Evolutionary conservation across 345 rosid species (phyloP).

Genomic region (Sisymbrium irio): DNA sequence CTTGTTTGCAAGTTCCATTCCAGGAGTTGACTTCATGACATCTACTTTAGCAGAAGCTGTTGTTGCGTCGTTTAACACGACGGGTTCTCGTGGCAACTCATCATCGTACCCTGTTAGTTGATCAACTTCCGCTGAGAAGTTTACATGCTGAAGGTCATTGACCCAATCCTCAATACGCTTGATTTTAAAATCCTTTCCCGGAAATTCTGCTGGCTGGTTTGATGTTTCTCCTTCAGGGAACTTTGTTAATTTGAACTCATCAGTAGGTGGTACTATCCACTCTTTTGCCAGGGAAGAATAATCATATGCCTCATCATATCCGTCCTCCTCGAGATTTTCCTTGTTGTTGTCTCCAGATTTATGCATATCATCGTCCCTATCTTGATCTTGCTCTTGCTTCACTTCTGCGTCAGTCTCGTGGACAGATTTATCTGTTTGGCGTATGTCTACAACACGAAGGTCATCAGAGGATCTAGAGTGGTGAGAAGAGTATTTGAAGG

Average conservation of each 20-base stretch:
- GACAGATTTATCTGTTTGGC: conserved; percentile 39
- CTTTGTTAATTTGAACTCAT: conserved; percentile 42
- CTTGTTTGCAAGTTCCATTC: conserved; percentile 75
- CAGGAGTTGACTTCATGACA: conserved; percentile 48
- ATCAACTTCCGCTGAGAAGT: conserved; percentile 49
- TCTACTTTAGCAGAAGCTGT: conserved; percentile 44
- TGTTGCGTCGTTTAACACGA: conserved; percentile 31
- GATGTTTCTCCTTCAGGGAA: conserved; percentile 48
- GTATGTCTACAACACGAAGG: conserved; percentile 40
- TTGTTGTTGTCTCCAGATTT: conserved; percentile 35
- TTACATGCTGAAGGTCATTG: conserved; percentile 64
- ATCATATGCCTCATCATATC: conserved; percentile 48
- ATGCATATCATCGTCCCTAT: conserved; percentile 27
- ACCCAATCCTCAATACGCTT: conserved; percentile 91
- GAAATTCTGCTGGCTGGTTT: conserved; percentile 41
- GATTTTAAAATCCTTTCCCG: conserved; percentile 61
- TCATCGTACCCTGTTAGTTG: conserved; percentile 39
- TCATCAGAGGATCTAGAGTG: conserved; percentile 65
- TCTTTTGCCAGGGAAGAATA: conserved; percentile 63
- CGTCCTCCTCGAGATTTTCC: conserved; percentile 46
- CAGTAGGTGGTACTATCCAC: conserved; percentile 63
- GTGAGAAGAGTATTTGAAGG: conserved; percentile 32
- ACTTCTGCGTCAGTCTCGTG: conserved; percentile 35
- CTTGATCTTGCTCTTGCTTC: conserved; percentile 31
- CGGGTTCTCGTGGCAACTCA: conserved; percentile 37